Evolutionary conservation across 768 basidiomycete genomes (phyloP), one percentile per base, ranked within the genome.

Genomic region (Russula abietina): DNA sequence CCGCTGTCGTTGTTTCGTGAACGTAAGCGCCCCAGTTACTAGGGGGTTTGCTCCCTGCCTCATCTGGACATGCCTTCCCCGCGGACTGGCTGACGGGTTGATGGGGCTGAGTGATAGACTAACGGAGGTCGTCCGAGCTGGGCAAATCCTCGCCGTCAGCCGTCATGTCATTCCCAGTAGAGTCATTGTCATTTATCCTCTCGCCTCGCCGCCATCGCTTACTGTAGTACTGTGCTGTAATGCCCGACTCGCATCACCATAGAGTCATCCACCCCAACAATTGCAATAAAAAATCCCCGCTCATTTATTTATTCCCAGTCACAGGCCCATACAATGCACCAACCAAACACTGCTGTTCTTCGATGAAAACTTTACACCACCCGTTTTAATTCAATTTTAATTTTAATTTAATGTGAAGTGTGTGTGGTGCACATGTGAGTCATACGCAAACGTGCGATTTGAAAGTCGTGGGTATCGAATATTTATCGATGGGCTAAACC

Each of bases 41-140:
- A 6, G 11, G 26, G 36, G 54, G 48, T 17, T 32, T 57, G 51
- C 41, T 8, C 43, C 26, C 53, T 53, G n/a, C 61, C 51, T 38
- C 36, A 39, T 58, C 26, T 10, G 36, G 61, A 12, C 33, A 58
- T 62, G 4, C 43, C 9, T 46, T 30, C 61, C 61, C 61, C 33
- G 51, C 43, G 33, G 33, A 10, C 28, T 36, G 61, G 61, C 51
- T 38, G 38, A 6, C 38, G 36, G 36, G 12, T 5, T n/a, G n/a
- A n/a, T n/a, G n/a, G n/a, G n/a, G n/a, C n/a, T n/a, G n/a, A n/a
- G n/a, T n/a, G n/a, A n/a, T n/a, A n/a, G n/a, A n/a, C n/a, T 17
- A 1, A 39, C 38, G 38, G 38, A 39, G 38, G 16, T 16, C 5
- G 38, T 14, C 38, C 4, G 38, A 17, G 16, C 38, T 39, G 38